Evolutionary conservation across 306 rosid species (phyloP).

Genomic region (Mucuna pruriens): DNA sequence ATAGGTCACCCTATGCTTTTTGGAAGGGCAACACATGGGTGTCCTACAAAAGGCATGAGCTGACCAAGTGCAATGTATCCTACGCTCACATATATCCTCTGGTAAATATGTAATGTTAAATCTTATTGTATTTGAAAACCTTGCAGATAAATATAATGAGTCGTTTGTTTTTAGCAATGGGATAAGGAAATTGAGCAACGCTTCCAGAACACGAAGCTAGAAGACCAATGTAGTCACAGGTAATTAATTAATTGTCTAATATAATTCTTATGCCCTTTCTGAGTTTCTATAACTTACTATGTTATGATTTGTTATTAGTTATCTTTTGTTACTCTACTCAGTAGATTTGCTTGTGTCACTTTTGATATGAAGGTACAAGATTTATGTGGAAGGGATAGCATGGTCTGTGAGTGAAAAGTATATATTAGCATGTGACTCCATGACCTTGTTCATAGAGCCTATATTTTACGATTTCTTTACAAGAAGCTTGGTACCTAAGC

Average conservation of each 20-base stretch:
- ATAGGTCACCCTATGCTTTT: constrained; percentile 45
- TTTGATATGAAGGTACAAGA: constrained; percentile 46
- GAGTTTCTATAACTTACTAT: neutral
- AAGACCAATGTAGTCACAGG: constrained; percentile 51
- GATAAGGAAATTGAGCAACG: neutral
- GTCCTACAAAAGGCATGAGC: neutral
- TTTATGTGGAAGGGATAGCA: constrained; percentile 45
- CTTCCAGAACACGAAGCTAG: constrained; percentile 38
- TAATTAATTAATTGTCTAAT: neutral
- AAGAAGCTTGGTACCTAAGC: constrained; percentile 39
- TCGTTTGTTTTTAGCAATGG: constrained; percentile 36
- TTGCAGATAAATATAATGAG: neutral
- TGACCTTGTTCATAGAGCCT: constrained; percentile 42
- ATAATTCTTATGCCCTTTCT: neutral
- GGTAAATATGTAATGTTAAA: constrained; percentile 24
- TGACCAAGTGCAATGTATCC: constrained; percentile 39
- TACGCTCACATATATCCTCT: constrained; percentile 32
- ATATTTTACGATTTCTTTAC: constrained; percentile 39
- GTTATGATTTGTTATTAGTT: neutral
- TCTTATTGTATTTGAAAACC: neutral
- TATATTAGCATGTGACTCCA: constrained; percentile 52
- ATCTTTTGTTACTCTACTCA: neutral
- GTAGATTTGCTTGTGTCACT: neutral
- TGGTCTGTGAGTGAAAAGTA: constrained; percentile 57
- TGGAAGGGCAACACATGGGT: constrained; percentile 44